Evolutionary conservation across 2,329 filamentous ascomycete genomes (phyloP).

Genomic region (Didymella glomerata): DNA sequence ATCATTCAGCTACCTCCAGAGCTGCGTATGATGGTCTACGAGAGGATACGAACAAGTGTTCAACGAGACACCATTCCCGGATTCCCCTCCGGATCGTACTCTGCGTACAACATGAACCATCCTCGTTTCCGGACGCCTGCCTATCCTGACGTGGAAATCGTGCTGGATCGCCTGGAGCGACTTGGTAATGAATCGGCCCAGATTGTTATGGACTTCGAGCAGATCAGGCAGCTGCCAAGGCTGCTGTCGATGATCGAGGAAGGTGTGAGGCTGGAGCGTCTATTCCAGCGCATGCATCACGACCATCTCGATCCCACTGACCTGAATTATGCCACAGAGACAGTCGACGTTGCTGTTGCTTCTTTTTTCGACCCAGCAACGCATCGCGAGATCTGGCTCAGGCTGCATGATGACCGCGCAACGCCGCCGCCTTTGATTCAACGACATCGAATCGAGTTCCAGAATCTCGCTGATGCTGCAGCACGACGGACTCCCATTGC

Average conservation of each 20-base stretch:
- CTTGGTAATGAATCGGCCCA: not conserved
- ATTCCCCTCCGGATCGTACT: too few species aligned
- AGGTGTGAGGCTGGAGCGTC: not conserved
- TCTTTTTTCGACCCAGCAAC: not conserved
- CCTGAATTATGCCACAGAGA: too few species aligned
- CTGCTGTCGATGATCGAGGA: not conserved
- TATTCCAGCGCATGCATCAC: not conserved
- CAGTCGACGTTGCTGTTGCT: not conserved
- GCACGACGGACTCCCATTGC: not conserved
- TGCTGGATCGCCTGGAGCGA: too few species aligned
- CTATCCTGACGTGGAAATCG: too few species aligned
- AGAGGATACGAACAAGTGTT: too few species aligned
- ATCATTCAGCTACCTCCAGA: too few species aligned
- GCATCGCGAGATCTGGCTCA: not conserved
- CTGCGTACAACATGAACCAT: too few species aligned
- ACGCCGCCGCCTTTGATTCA: not conserved
- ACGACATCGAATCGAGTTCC: not conserved
- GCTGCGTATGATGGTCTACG: too few species aligned
- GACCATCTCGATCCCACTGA: not conserved
- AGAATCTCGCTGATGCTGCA: not conserved
- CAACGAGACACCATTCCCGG: too few species aligned
- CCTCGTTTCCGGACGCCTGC: too few species aligned
- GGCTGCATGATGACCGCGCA: not conserved
- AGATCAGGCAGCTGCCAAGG: not conserved
- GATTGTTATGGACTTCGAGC: not conserved